Conservation (phyloP, 305 asterid species). For the Fraxinus sp. region DNA sequence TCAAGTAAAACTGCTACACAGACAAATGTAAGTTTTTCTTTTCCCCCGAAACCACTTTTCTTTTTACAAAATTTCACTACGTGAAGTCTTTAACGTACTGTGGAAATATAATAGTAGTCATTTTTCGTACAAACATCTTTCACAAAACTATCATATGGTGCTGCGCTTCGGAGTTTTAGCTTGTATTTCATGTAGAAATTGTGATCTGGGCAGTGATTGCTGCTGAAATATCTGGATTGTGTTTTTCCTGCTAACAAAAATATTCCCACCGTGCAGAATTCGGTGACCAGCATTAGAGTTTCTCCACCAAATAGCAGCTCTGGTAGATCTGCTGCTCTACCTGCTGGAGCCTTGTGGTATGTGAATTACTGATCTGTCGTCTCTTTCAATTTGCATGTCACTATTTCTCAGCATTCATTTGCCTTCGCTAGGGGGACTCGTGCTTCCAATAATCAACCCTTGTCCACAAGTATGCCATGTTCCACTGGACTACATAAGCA, state of each 20-base stretch:
- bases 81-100: neutral
- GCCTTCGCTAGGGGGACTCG: slow-evolving; percentile 76
- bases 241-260: neutral
- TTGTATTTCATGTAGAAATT: slow-evolving; percentile 1
- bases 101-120: neutral
- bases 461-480: slow-evolving; percentile 41
- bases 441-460: slow-evolving; percentile 47
- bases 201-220: slow-evolving; percentile 2
- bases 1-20: slow-evolving; percentile 44
- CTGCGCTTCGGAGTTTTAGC: neutral
- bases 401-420: slow-evolving; percentile 22
- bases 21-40: slow-evolving; percentile 60
- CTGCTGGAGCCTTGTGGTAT: slow-evolving; percentile 94
- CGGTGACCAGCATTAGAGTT: slow-evolving; percentile 43
- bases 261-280: slow-evolving; percentile 38
- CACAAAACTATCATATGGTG: slow-evolving; percentile 11
- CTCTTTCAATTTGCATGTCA: slow-evolving; percentile 13
- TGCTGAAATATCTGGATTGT: neutral
- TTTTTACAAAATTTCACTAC: neutral
- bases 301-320: slow-evolving; percentile 94
- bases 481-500: slow-evolving; percentile 47
- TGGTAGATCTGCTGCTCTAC: slow-evolving; percentile 83
- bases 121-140: neutral
- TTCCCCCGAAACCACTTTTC: neutral
- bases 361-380: slow-evolving; percentile 16